Base-by-base conservation (phyloP, 257 asterid species). In the Nicotiana benthamiana region DNA sequence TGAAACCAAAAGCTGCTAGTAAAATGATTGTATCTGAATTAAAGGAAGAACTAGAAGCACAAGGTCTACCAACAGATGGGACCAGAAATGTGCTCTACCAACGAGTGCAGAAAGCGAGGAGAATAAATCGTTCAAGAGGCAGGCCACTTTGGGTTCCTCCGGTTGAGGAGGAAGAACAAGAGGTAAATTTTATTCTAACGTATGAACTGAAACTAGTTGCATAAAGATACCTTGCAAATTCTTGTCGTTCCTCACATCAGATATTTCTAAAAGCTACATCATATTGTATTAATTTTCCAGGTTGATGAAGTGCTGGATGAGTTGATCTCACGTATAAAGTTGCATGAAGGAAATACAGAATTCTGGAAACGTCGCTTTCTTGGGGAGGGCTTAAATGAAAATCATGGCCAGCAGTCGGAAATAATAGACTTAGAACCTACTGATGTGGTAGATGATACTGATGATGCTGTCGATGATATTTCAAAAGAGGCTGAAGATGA, bases 111-210 rank as follows among this genome's bases (percentile, higher is more conserved):
- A 95, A 95, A 84, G 99, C 99, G 78, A 89, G 99, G 89, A 95
- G 99, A 87, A 95, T 95, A 82, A 95, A 95, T 81, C 98, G 98
- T 65, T 95, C 99, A 80, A 91, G 98, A 85, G 98, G 99, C 68
- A 91, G 99, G 56, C 99, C 99, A 61, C 97, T 93, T 66, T 95
- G 99, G 99, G 97, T 95, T 68, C 99, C 99, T 70, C 98, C 99
- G 74, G 92, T 95, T 79, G 97, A 92, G 82, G 99, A 95, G 88
- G 97, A 91, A 84, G 99, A 93, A 89, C 98, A 95, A 85, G 99
- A 92, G 98, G 99, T 93, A 65, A 85, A 79, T 81, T 81, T 52
- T 78, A 40, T 77, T 24, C 82, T 62, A 9, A 40, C 24, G 6
- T 46, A 16, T 48, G 30, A 63, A 27, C 20, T 63, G 61, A 26